phyloP scores from a whole-genome alignment of 331 rosid genomes.

The Quercus tomentella region DNA sequence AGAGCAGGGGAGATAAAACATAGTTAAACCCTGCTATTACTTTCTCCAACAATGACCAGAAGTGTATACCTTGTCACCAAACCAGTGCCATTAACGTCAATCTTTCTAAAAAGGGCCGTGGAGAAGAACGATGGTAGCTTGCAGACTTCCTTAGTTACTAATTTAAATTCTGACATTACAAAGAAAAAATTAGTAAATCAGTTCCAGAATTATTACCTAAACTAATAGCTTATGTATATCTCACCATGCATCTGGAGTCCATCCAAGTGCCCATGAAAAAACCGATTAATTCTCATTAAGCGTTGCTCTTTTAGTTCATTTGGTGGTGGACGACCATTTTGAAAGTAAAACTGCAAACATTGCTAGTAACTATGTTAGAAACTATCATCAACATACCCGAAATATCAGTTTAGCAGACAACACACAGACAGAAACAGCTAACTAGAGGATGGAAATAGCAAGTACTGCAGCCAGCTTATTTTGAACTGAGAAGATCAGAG shows the following conservation, averaged over 20 bases:
- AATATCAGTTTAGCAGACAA: slow-evolving; percentile 1
- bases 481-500: slow-evolving; percentile 1
- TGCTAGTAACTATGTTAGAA: slow-evolving; percentile 15
- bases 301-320: slow-evolving; percentile 78
- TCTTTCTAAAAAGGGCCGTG: slow-evolving; percentile 71
- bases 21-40: background rate
- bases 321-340: slow-evolving; percentile 83
- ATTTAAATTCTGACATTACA: slow-evolving; percentile 71
- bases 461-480: background rate
- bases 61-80: slow-evolving; percentile 72
- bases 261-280: slow-evolving; percentile 64
- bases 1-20: background rate
- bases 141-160: slow-evolving; percentile 86
- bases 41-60: slow-evolving; percentile 14
- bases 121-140: slow-evolving; percentile 96
- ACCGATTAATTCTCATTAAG: slow-evolving; percentile 55
- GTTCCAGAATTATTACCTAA: slow-evolving; percentile 21
- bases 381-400: background rate
- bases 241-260: slow-evolving; percentile 91
- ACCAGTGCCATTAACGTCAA: slow-evolving; percentile 69
- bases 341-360: slow-evolving; percentile 88
- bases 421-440: slow-evolving; percentile 10
- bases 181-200: slow-evolving; percentile 30
- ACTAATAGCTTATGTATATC: slow-evolving; percentile 27
- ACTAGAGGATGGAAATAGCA: background rate